Percentiles rank a stretch among this genome's conserved stretches.
Evolutionary conservation across 83 land plant species (phyloP).

Genomic region (Picea abies): DNA sequence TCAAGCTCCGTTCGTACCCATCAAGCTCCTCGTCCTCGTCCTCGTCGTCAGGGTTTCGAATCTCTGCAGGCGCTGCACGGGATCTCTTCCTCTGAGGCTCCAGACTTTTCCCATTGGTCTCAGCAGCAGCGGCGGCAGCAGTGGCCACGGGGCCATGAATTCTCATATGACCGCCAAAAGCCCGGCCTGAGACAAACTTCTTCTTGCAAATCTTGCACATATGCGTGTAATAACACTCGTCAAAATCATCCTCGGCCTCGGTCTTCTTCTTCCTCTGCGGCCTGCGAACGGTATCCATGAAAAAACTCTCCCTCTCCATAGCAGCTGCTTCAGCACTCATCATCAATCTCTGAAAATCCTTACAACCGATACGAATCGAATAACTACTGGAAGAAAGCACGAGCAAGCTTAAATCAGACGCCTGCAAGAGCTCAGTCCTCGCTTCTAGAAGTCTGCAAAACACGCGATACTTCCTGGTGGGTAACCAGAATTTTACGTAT

Average conservation of each 20-base stretch:
- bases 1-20: constrained; percentile 5
- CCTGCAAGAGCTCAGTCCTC: background rate
- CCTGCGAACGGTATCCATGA: background rate
- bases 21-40: constrained; percentile 28
- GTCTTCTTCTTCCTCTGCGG: constrained; percentile 1
- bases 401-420: no score
- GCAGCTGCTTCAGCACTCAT: background rate
- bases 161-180: constrained; percentile 72
- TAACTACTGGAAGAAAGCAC: no score
- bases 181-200: constrained; percentile 62
- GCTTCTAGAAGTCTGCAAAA: background rate
- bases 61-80: constrained; percentile 15
- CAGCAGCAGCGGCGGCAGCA: constrained; percentile 2
- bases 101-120: background rate
- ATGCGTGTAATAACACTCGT: constrained; percentile 24
- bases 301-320: background rate
- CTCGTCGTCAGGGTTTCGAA: constrained; percentile 5
- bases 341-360: background rate
- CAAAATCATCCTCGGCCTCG: background rate
- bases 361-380: background rate
- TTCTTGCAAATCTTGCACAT: constrained; percentile 69
- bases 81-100: background rate
- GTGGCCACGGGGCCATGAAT: constrained; percentile 38
- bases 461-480: background rate
- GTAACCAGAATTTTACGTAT: constrained; percentile 7